phyloP scores from a whole-genome alignment of 2,329 filamentous ascomycete genomes.

The Cytospora schulzeri region DNA sequence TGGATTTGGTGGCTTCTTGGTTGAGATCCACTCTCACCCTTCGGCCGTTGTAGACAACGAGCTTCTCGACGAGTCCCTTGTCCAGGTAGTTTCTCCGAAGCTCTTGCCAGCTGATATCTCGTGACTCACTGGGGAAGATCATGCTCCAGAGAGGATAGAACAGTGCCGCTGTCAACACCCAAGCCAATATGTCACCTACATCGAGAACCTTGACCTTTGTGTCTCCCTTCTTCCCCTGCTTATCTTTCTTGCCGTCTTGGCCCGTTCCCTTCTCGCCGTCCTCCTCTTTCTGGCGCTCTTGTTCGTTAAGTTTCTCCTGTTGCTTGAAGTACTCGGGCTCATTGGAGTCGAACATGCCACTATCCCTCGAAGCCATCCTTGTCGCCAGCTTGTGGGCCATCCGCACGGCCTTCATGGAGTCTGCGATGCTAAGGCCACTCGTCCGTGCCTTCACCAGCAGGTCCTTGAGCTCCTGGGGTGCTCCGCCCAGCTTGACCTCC shows the following conservation, averaged over 20 bases:
- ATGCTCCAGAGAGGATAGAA: constrained; percentile 46
- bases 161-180: constrained; percentile 46
- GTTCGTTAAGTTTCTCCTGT: constrained; percentile 32
- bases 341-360: constrained; percentile 33
- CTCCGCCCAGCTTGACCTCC: constrained; percentile 66
- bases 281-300: constrained; percentile 24
- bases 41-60: constrained; percentile 72
- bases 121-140: constrained; percentile 45
- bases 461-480: constrained; percentile 68
- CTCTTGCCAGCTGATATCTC: constrained; percentile 98
- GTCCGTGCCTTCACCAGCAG: constrained; percentile 60
- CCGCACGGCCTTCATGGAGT: constrained; percentile 61
- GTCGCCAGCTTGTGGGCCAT: constrained; percentile 59
- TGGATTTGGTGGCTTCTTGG: constrained; percentile 69
- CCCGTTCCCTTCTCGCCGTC: constrained; percentile 25
- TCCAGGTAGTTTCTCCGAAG: constrained; percentile 91
- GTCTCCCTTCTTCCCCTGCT: constrained; percentile 31
- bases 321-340: constrained; percentile 32
- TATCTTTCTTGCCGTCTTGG: constrained; percentile 40
- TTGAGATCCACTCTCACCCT: constrained; percentile 77
- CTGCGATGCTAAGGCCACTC: constrained; percentile 45
- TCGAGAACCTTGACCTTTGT: constrained; percentile 32
- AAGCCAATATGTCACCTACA: constrained; percentile 56
- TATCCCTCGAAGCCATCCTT: constrained; percentile 34
- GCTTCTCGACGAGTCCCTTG: constrained; percentile 92